These are phyloP conservation scores for Baudoinia panamericana DNA, from an alignment of 495 filamentous ascomycete genomes.

Conservation along the genomic window DNA sequence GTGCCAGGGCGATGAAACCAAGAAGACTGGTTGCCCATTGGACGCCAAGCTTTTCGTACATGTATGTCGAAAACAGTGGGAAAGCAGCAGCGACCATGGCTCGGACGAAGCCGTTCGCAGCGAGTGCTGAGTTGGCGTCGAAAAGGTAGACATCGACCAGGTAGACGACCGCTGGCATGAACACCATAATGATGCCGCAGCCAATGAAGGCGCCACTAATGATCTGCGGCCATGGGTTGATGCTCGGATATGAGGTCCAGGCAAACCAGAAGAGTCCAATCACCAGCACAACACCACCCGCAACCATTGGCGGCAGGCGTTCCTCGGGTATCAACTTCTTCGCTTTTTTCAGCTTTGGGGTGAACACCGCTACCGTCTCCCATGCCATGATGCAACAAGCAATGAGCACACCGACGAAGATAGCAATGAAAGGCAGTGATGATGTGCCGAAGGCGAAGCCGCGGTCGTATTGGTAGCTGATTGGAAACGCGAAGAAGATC, in stretches of 20 bases:
- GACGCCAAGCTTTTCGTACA: slow-evolving; percentile 27
- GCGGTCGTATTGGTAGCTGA: slow-evolving; percentile 18
- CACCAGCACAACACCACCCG: not conserved
- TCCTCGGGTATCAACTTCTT: slow-evolving; percentile 25
- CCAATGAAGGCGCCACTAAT: slow-evolving; percentile 26
- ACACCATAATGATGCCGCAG: slow-evolving; percentile 21
- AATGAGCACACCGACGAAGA: slow-evolving; percentile 29
- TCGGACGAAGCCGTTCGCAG: slow-evolving; percentile 37
- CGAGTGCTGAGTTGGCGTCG: slow-evolving; percentile 34
- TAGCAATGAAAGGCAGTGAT: slow-evolving; percentile 37
- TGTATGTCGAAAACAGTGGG: slow-evolving; percentile 33
- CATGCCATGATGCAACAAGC: slow-evolving; percentile 20
- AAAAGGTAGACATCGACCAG: slow-evolving; percentile 21
- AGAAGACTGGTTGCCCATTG: slow-evolving; percentile 23
- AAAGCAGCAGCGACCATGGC: slow-evolving; percentile 36
- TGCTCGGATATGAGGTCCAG: slow-evolving; percentile 30
- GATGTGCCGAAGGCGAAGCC: slow-evolving; percentile 30
- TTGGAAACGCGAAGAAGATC: slow-evolving; percentile 23
- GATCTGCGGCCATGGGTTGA: slow-evolving; percentile 40
- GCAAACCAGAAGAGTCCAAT: slow-evolving; percentile 31
- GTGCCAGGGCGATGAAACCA: slow-evolving; percentile 22
- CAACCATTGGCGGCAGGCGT: slow-evolving; percentile 22
- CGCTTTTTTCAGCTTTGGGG: slow-evolving; percentile 26
- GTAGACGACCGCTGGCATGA: slow-evolving; percentile 41
- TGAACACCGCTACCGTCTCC: slow-evolving; percentile 30